phyloP scores from a whole-genome alignment of 1,284 basidiomycete species.

The Paramarasmius palmivorus region DNA sequence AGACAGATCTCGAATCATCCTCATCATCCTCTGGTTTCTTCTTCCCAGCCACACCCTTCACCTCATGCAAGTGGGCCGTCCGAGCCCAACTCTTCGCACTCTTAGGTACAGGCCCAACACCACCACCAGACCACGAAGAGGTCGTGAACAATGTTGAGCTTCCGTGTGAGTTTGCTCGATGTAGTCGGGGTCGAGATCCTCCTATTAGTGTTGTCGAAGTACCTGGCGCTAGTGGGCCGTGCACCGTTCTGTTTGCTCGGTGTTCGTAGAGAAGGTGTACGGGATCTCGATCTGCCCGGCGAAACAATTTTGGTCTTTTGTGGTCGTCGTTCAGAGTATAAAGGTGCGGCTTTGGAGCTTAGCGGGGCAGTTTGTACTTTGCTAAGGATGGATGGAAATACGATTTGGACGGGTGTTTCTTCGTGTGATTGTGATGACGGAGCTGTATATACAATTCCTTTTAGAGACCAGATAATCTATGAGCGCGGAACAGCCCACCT shows the following conservation, averaged over 20 bases:
- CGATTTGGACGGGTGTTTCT: background rate
- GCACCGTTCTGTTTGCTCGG: no score
- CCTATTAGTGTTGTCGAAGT: constrained; percentile 16
- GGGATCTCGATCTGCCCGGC: background rate
- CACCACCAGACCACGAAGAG: constrained; percentile 6
- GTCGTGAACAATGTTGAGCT: constrained; percentile 1
- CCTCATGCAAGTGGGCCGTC: constrained; percentile 72
- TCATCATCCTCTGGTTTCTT: constrained; percentile 6
- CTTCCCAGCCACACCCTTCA: constrained; percentile 30
- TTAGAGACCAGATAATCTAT: no score
- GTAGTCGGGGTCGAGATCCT: constrained; percentile 33
- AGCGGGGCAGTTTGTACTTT: no score
- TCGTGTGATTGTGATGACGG: background rate
- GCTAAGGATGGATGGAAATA: constrained; percentile 5
- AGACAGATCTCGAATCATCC: constrained; percentile 9
- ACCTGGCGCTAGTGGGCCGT: constrained; percentile 11
- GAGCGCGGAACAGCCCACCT: background rate
- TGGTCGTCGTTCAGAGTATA: no score
- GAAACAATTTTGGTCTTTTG: background rate
- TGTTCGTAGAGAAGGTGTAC: constrained; percentile 12
- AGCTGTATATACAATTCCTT: background rate
- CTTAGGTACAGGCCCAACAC: constrained; percentile 33
- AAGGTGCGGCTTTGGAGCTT: no score
- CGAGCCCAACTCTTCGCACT: constrained; percentile 65
- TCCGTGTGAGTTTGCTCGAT: constrained; percentile 49